These are phyloP conservation scores for Entomortierella chlamydospora DNA, from an alignment of 192 early-diverging fungal genomes.

Conservation along the genomic window DNA sequence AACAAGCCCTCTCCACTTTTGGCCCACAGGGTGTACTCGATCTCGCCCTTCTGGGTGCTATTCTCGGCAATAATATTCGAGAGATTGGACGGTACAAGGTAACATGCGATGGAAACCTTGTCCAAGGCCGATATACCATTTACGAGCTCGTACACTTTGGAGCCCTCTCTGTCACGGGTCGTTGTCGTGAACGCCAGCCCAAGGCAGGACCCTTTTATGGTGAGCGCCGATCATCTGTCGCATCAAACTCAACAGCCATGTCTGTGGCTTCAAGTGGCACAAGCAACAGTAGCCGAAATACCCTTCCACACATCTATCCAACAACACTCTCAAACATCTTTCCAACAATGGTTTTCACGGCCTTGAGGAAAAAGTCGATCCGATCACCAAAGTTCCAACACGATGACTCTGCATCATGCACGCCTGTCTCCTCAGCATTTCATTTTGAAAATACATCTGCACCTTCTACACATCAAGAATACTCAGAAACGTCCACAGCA, in stretches of 20 bases:
- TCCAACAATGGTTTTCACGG: slow-evolving; percentile 41
- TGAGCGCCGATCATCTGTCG: background rate
- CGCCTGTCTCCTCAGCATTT: slow-evolving; percentile 1
- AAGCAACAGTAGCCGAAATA: slow-evolving; percentile 1
- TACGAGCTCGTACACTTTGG: slow-evolving; percentile 49
- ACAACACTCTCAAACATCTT: slow-evolving; percentile 38
- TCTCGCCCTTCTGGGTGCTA: slow-evolving; percentile 37
- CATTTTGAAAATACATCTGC: background rate
- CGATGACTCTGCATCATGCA: slow-evolving; percentile 20
- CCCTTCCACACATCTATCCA: slow-evolving; percentile 23
- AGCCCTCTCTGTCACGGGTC: slow-evolving; percentile 25
- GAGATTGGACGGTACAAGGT: slow-evolving; percentile 48
- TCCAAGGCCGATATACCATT: slow-evolving; percentile 32
- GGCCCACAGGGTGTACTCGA: slow-evolving; percentile 42
- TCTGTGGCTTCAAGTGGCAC: background rate
- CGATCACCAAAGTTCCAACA: slow-evolving; percentile 32
- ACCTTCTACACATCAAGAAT: background rate
- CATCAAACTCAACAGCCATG: background rate
- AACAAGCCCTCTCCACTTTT: slow-evolving; percentile 23
- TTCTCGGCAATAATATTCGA: slow-evolving; percentile 46
- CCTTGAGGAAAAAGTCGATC: slow-evolving; percentile 27
- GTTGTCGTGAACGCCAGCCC: slow-evolving; percentile 3
- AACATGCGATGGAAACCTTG: slow-evolving; percentile 35
- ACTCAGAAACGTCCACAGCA: background rate
- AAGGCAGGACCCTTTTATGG: background rate